These are phyloP conservation scores for Oryza rufipogon DNA, from an alignment of 176 grass and related monocot genomes.

Conservation along the genomic window DNA sequence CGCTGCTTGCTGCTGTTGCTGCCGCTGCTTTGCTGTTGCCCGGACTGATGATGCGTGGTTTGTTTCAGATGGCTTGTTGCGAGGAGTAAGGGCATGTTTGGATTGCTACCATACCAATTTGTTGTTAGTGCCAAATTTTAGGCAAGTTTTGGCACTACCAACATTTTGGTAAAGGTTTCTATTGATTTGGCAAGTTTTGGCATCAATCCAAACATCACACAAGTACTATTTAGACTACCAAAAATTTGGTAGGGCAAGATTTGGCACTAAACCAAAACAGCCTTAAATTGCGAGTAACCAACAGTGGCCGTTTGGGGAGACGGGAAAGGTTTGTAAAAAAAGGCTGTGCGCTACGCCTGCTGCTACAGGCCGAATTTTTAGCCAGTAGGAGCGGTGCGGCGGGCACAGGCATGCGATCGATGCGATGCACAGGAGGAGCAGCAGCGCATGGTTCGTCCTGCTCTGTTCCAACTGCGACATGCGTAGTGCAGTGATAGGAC, in stretches of 20 bases:
- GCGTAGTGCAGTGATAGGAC: not conserved
- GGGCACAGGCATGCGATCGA: not conserved
- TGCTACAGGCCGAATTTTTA: not conserved
- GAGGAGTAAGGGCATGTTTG: no score
- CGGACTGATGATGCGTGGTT: not conserved
- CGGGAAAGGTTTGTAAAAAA: slow-evolving; percentile 6
- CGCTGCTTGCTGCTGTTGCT: not conserved
- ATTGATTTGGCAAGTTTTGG: no score
- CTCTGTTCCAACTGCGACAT: not conserved
- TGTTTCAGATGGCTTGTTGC: not conserved
- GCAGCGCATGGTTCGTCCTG: not conserved
- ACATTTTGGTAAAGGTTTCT: no score
- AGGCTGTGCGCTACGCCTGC: not conserved
- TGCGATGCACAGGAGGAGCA: no score
- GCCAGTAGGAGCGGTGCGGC: not conserved
- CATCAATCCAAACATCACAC: no score
- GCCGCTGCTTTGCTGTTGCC: no score
- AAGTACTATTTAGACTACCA: no score
- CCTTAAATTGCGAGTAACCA: not conserved
- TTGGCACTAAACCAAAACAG: no score
- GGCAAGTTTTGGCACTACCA: no score
- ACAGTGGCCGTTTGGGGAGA: slow-evolving; percentile 4
- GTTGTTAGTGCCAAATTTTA: no score
- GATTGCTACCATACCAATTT: no score
- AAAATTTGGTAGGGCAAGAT: no score